A percentile compares a stretch with the other conserved stretches of the same genome.
Conservation (phyloP, 805 yeast species). For the Grigorovia jiainica region DNA sequence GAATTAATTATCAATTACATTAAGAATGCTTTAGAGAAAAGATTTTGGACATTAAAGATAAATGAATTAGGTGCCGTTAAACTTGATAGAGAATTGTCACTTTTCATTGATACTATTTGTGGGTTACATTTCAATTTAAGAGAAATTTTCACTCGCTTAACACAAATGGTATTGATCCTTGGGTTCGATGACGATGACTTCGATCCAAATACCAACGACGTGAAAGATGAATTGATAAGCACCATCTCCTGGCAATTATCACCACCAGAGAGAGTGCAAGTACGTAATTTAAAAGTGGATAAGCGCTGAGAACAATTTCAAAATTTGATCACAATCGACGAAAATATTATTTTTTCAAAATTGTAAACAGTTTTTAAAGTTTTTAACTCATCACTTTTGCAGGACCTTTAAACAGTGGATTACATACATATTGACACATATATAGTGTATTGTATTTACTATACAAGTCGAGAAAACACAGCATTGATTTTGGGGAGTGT, state of each 20-base stretch:
- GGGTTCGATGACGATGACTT: slow-evolving; percentile 69
- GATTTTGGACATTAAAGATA: slow-evolving; percentile 57
- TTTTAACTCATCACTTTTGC: not conserved
- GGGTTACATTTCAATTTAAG: slow-evolving; percentile 64
- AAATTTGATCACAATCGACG: slow-evolving; percentile 4
- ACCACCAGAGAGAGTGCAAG: slow-evolving; percentile 60
- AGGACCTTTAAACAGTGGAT: not conserved
- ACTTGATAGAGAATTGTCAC: slow-evolving; percentile 71
- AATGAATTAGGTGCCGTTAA: slow-evolving; percentile 79
- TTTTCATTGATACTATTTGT: slow-evolving; percentile 64
- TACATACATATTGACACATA: no score
- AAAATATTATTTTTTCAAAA: not conserved
- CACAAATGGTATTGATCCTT: slow-evolving; percentile 73
- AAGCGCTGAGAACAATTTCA: no score
- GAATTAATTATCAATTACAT: slow-evolving; percentile 43
- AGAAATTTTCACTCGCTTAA: slow-evolving; percentile 68
- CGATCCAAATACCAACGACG: slow-evolving; percentile 22
- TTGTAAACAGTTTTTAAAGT: not conserved
- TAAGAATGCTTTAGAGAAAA: slow-evolving; percentile 52
- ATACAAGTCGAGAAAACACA: no score
- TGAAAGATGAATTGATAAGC: slow-evolving; percentile 34
- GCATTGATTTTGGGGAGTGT: no score
- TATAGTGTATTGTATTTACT: not conserved
- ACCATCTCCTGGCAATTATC: slow-evolving; percentile 63
- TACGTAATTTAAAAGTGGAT: slow-evolving; percentile 46